Conservation (phyloP, 306 rosid species). For the Lupinus albus region DNA sequence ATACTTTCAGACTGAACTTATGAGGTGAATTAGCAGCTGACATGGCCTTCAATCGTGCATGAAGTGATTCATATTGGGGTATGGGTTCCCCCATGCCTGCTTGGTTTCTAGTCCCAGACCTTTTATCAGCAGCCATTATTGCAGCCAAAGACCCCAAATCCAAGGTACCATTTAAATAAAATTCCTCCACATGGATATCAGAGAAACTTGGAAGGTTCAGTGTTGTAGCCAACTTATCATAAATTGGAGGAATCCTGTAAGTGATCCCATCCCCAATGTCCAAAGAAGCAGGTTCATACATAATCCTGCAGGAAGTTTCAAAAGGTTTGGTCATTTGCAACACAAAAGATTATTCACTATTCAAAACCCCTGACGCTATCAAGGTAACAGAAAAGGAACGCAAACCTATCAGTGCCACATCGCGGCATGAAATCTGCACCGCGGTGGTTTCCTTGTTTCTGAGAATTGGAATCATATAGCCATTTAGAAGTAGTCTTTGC, state of each 20-base stretch:
- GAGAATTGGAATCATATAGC: constrained; percentile 60
- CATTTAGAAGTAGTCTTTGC: constrained; percentile 65
- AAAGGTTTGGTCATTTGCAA: constrained; percentile 23
- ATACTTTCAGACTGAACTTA: constrained; percentile 74
- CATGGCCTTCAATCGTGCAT: constrained; percentile 68
- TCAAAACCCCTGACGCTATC: constrained; percentile 13
- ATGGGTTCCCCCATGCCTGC: constrained; percentile 85
- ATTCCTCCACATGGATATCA: constrained; percentile 80
- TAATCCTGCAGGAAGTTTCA: constrained; percentile 58
- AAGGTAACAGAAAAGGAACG: constrained; percentile 39
- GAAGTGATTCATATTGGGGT: constrained; percentile 78
- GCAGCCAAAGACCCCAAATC: constrained; percentile 94
- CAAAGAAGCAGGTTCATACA: constrained; percentile 81
- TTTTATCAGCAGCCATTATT: constrained; percentile 84
- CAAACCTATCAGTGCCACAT: constrained; percentile 67
- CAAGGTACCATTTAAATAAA: constrained; percentile 85
- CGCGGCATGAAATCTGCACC: constrained; percentile 53
- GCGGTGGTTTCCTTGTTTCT: constrained; percentile 58
- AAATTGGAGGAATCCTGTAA: constrained; percentile 86
- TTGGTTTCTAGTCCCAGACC: constrained; percentile 60
- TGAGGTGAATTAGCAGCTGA: constrained; percentile 66
- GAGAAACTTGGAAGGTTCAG: constrained; percentile 83
- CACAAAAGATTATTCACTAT: background rate
- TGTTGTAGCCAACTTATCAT: constrained; percentile 72
- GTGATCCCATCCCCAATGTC: constrained; percentile 87